phyloP scores from a whole-genome alignment of 1,284 basidiomycete genomes.

The Ceratobasidium sp. region DNA sequence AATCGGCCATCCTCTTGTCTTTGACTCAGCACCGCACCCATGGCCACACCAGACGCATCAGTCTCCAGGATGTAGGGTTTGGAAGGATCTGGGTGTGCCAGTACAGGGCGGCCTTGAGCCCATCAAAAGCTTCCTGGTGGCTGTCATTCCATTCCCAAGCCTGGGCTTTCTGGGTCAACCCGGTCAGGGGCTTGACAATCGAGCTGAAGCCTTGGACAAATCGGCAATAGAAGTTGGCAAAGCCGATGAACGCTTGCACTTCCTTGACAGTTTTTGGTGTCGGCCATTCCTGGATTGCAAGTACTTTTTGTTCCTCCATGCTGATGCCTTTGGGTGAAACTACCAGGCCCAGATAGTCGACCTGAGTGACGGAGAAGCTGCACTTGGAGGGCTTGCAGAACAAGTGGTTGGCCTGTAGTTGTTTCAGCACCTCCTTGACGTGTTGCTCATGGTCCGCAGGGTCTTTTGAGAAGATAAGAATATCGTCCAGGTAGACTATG shows the following conservation, averaged over 20 bases:
- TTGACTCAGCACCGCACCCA: slow-evolving; percentile 45
- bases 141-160: slow-evolving; percentile 44
- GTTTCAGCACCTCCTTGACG: slow-evolving; percentile 9
- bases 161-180: slow-evolving; percentile 46
- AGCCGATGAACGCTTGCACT: slow-evolving; percentile 51
- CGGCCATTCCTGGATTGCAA: slow-evolving; percentile 50
- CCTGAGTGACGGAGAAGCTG: not conserved
- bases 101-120: slow-evolving; percentile 45
- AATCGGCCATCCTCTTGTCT: slow-evolving; percentile 40
- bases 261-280: slow-evolving; percentile 48
- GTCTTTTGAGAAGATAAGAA: not conserved
- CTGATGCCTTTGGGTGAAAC: not conserved
- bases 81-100: slow-evolving; percentile 6
- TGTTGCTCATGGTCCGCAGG: not conserved
- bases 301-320: slow-evolving; percentile 51
- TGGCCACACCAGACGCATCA: slow-evolving; percentile 24
- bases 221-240: slow-evolving; percentile 53
- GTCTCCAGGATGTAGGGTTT: slow-evolving; percentile 35
- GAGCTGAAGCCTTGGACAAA: slow-evolving; percentile 52
- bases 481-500: slow-evolving; percentile 21
- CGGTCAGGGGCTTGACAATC: slow-evolving; percentile 49
- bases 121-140: slow-evolving; percentile 49
- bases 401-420: not conserved
- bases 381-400: slow-evolving; percentile 14
- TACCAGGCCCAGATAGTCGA: slow-evolving; percentile 1